Conservation (phyloP, 1,284 basidiomycete species). For the Trichosporon sp. region DNA sequence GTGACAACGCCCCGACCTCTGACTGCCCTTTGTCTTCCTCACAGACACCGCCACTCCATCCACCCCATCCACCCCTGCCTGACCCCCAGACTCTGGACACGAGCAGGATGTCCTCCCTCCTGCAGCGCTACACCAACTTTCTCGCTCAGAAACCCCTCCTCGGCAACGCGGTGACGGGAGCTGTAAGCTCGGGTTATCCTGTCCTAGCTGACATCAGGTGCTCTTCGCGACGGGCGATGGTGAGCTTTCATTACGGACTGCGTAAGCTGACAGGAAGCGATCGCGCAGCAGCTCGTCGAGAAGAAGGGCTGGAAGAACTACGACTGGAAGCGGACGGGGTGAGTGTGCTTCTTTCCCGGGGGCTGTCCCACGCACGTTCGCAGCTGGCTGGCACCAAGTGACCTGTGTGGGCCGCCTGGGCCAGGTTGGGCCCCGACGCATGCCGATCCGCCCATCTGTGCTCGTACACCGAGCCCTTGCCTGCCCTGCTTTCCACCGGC, state of each 20-base stretch:
- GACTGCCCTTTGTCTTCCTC: not conserved
- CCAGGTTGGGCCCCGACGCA: too few species aligned
- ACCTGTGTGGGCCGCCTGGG: not conserved
- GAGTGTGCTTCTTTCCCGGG: slow-evolving; percentile 13
- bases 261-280: slow-evolving; percentile 26
- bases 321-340: slow-evolving; percentile 50
- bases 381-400: not conserved
- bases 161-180: not conserved
- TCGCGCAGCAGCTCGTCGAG: slow-evolving; percentile 55
- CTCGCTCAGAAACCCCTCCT: not conserved
- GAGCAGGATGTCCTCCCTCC: not conserved
- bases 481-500: too few species aligned
- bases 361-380: not conserved
- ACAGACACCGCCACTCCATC: not conserved
- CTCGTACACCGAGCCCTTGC: too few species aligned
- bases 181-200: not conserved
- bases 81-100: not conserved
- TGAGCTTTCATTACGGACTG: not conserved
- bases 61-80: not conserved
- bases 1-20: not conserved
- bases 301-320: slow-evolving; percentile 48
- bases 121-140: not conserved
- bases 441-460: too few species aligned
- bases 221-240: slow-evolving; percentile 53
- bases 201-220: slow-evolving; percentile 26